Evolutionary conservation across 208 protist species (phyloP), one percentile per base, ranked within the genome.

Genomic region (Jaenimonas drosophilae): DNA sequence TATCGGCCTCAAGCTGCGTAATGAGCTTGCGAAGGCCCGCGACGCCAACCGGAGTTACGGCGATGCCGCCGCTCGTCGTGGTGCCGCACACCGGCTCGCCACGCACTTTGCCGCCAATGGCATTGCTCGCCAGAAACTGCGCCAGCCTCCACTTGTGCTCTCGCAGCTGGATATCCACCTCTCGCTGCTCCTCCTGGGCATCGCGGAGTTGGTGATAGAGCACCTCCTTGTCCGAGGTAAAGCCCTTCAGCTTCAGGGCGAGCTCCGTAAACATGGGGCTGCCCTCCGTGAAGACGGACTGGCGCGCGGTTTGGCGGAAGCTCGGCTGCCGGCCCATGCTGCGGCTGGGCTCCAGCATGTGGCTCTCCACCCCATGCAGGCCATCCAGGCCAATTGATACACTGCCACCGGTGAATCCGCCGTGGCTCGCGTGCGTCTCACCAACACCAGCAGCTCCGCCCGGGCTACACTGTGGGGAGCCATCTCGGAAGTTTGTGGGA

Each of bases 91-190:
- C 51, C 2, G 19, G 24, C 30, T 54, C 62, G 1, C 54, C 67
- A 3, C 59, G 55, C 14, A 49, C 46, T 9, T 60, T 32, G 34
- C 39, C 59, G 21, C 59, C 47, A 27, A 51, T 51, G 34, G 50
- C 42, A 42, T 60, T 59, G 31, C 67, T 78, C 19, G 69, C 64
- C n/a, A 90, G 50, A 38, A 84, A 86, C 3, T 59, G 71, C 0
- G 70, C 74, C 4, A 90, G 68, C 32, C 76, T 77, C 76, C 76
- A 86, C 49, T 83, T 74, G 26, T 71, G 47, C 46, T 83, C 59
- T 5, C 81, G 76, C 19, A 90, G 64, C 51, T 70, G 53, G 4
- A 76, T 61, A 31, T 90, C 76, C 0, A 58, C 43, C 29, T 85
- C 74, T 14, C 57, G 65, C 33, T 74, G 46, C 26, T 69, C 51